phyloP scores from a whole-genome alignment of 306 rosid genomes.

The Glycine soja region DNA sequence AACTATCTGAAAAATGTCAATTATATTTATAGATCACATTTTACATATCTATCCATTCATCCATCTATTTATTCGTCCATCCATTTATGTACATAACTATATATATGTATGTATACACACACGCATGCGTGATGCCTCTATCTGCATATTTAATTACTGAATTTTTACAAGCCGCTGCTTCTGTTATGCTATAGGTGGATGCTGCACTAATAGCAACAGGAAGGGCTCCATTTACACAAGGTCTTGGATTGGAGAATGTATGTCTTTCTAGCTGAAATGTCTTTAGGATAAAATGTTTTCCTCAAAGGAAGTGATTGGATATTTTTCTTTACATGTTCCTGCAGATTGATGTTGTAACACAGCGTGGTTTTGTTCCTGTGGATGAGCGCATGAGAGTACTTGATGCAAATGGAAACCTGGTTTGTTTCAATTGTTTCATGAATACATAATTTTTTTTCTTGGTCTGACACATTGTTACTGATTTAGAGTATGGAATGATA shows the following conservation, averaged over 20 bases:
- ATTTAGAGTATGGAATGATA: slow-evolving; percentile 52
- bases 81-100: neutral
- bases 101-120: neutral
- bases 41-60: neutral
- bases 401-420: slow-evolving; percentile 86
- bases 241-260: slow-evolving; percentile 97
- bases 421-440: slow-evolving; percentile 44
- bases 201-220: slow-evolving; percentile 98
- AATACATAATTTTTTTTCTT: slow-evolving; percentile 32
- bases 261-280: slow-evolving; percentile 49
- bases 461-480: slow-evolving; percentile 36
- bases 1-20: slow-evolving; percentile 12
- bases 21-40: neutral
- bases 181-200: slow-evolving; percentile 66
- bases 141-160: slow-evolving; percentile 13
- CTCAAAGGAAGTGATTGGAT: slow-evolving; percentile 22
- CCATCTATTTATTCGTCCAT: neutral
- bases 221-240: slow-evolving; percentile 93
- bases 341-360: slow-evolving; percentile 84
- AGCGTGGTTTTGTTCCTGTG: slow-evolving; percentile 91
- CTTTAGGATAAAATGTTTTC: slow-evolving; percentile 11
- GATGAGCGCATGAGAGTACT: slow-evolving; percentile 90
- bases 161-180: slow-evolving; percentile 12
- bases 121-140: neutral
- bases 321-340: slow-evolving; percentile 41